Base-by-base conservation (phyloP, 192 early-diverging fungal genomes). In the Chytriomyces sp. region DNA sequence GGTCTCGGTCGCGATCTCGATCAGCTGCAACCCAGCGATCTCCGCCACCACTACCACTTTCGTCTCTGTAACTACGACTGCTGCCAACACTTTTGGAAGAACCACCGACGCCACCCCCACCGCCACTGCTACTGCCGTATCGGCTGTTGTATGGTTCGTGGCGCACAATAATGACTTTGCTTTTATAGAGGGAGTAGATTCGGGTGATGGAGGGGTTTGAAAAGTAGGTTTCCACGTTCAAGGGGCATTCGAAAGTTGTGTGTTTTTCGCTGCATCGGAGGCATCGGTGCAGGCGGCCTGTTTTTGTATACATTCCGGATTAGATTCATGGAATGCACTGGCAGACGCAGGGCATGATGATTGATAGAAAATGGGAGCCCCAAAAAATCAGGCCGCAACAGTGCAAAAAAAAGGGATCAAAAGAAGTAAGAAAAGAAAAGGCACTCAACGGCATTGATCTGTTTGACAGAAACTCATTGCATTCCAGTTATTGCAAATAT, bases 401-500 rank as follows among this genome's bases (percentile, higher is more conserved):
- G 61, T n/a, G 61, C 9, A 63, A 24, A 63, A 9, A 24, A 63
- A 63, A 9, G 24, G 28, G 26, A 67, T 45, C 7, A 67, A 67
- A 35, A 68, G 7, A 46, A 68, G 46, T 5, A 2, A 45, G 66
- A 16, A 13, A 16, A 45, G 45, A 46, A 45, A 69, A 53, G 28
- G 23, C 50, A 46, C 73, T 75, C 20, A 35, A 75, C 73, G 73
- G 48, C 73, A 75, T 47, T 75, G 73, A 48, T 75, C 73, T 6
- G 73, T 75, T 50, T 75, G 73, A 35, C 73, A 75, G 46, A 75
- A 75, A 46, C 60, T 62, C 73, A 75, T 75, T 8, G 73, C 73
- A 50, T 75, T 75, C 73, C 73, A 75, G 35, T 75, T 75, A 35
- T 75, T 75, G 45, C 73, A 75, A 24, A 75, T 64, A 50, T 75